Percentiles rank a stretch among this genome's conserved stretches.
Conservation (phyloP, 1,284 basidiomycete genomes). For the Trichosporon coremiiforme region DNA sequence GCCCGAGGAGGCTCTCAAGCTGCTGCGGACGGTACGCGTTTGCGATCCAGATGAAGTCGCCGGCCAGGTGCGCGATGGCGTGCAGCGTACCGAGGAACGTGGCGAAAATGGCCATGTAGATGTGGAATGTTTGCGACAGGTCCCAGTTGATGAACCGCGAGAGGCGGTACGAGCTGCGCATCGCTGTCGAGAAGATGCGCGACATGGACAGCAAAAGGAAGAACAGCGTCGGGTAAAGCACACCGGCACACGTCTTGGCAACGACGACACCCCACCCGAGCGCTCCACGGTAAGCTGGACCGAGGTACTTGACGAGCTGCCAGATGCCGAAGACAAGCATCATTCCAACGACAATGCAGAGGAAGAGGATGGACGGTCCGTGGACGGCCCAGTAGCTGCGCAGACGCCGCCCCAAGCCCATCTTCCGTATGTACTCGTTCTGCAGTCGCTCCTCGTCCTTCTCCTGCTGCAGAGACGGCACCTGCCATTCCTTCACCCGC, state of each 20-base stretch:
- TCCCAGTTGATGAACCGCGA: conserved; percentile 42
- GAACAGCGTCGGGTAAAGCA: conserved; percentile 41
- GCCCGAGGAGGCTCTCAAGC: conserved; percentile 29
- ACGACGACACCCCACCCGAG: conserved; percentile 44
- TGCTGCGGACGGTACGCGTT: conserved; percentile 29
- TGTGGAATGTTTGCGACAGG: conserved; percentile 41
- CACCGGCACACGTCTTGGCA: conserved; percentile 40
- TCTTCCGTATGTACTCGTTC: conserved; percentile 32
- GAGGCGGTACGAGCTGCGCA: conserved; percentile 35
- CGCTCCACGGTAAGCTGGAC: conserved; percentile 33
- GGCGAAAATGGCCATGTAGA: conserved; percentile 36
- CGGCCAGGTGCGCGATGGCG: conserved; percentile 39
- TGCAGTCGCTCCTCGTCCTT: conserved; percentile 34
- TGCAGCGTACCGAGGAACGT: conserved; percentile 37
- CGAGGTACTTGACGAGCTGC: conserved; percentile 41
- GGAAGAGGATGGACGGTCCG: conserved; percentile 38
- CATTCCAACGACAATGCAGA: conserved; percentile 33
- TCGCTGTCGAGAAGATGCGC: conserved; percentile 39
- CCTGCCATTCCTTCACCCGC: conserved; percentile 35
- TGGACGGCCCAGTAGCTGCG: conserved; percentile 38
- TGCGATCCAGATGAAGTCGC: conserved; percentile 38
- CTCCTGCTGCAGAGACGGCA: conserved; percentile 39
- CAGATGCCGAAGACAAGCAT: conserved; percentile 39
- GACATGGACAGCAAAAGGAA: conserved; percentile 40
- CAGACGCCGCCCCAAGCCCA: conserved; percentile 28